Conservation (phyloP, 75 land plant genomes). For the Selaginella moellendorffii region DNA sequence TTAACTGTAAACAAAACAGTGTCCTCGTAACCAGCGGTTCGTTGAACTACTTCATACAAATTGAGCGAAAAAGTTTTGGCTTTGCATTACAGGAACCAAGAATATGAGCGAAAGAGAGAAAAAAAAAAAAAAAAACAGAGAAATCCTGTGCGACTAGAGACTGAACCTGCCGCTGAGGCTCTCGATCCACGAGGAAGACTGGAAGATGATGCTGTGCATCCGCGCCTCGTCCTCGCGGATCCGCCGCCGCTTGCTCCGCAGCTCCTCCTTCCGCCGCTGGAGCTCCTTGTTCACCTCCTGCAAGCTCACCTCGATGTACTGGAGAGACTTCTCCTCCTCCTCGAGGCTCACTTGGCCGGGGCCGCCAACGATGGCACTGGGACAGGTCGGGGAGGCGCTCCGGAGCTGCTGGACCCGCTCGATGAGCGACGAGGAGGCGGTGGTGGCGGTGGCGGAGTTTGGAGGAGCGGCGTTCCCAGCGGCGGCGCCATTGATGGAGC, state of each 20-base stretch:
- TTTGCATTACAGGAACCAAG: no score
- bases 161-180: slow-evolving; percentile 23
- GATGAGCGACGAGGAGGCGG: slow-evolving; percentile 12
- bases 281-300: slow-evolving; percentile 24
- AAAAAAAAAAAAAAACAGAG: neutral
- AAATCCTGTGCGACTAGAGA: neutral
- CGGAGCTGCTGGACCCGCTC: slow-evolving; percentile 18
- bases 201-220: slow-evolving; percentile 23
- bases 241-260: slow-evolving; percentile 19
- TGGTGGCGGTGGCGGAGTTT: slow-evolving; percentile 2
- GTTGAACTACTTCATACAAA: no score
- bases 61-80: no score
- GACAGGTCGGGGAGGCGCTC: slow-evolving; percentile 13
- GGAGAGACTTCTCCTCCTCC: slow-evolving; percentile 30
- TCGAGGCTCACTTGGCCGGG: slow-evolving; percentile 19
- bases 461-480: slow-evolving; percentile 9
- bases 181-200: slow-evolving; percentile 30
- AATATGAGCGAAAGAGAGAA: no score
- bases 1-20: no score
- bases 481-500: slow-evolving; percentile 11
- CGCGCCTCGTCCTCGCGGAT: slow-evolving; percentile 25
- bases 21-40: no score
- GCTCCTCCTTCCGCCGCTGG: slow-evolving; percentile 25
- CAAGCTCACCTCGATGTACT: slow-evolving; percentile 24
- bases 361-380: no score